Evolutionary conservation across 2,329 filamentous ascomycete genomes (phyloP), one percentile per base, ranked within the genome.

Genomic region (Venturia aucupariae): DNA sequence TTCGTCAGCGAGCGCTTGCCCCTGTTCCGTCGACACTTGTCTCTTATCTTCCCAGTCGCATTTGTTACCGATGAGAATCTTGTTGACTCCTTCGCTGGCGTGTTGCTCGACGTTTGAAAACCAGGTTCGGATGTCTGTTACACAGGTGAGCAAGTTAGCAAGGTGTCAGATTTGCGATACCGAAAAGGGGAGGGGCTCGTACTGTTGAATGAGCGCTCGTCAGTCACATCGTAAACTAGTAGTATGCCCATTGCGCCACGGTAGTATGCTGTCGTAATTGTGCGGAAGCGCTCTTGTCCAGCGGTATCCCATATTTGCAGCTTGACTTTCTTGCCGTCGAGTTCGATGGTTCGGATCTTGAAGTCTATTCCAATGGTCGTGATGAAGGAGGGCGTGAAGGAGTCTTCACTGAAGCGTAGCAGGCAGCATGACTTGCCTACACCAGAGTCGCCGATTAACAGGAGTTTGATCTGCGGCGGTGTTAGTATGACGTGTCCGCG

Each of bases 11-110:
- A 99, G 85, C 69, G 88, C 88, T 78, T 99, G 92, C 71, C 94
- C 94, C 74, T 92, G 89, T 76, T 97, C 92, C 66, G 90, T 96
- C 61, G 90, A 92, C 51, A 99, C 90, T 64, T 90, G 92, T 70
- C 94, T 89, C 84, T 97, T 97, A 80, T 99, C 94, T 79, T 97
- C 94, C 94, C 94, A 97, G 79, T 99, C 94, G 80, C 94, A 99
- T 81, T 99, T 99, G 85, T 99, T 99, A 76, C 94, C 94, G 70
- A 99, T 97, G 69, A 99, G 85, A 75, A 99, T 97, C 84, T 97
- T 99, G 86, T 97, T 97, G 75, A 99, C 94, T 72, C 94, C 94
- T 80, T 97, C 94, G 72, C 91, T 96, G 66, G 94, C 94, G 80
- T 99, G 92, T 78, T 96, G 92, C 77, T 97, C 92, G 71, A 97